Evolutionary conservation across 1,284 basidiomycete genomes (phyloP), one percentile per base, ranked within the genome.

Genomic region (Pyrrhoderma noxium): DNA sequence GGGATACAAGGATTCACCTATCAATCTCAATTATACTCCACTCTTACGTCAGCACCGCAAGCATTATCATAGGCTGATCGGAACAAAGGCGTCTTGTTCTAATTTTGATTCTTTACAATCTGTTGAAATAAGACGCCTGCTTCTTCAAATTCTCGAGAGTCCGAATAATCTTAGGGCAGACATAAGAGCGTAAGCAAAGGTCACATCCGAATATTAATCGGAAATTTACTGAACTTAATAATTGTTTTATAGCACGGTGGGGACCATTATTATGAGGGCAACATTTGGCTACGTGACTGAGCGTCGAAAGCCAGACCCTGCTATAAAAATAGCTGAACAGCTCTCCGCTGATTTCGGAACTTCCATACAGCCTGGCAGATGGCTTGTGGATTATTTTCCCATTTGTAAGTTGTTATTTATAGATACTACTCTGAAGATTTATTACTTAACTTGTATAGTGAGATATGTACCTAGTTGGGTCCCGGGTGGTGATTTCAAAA

Each of bases 361-460:
- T 3, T 49, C 55, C 22, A 46, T 49, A 8, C 39, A 36, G 9
- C 62, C 64, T 0, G 65, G 66, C 8, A 58, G 60, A 1, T 68
- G 61, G 53, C 43, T 66, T 8, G 69, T 69, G 11, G 67, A 70
- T 47, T 53, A 60, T 7, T 46, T 70, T 31, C 68, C 68, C 0
- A 58, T 62, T 41, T 56, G 62, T 65, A 42, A 9, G 62, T 45
- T n/a, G 34, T 3, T 25, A 19, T 50, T 34, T 27, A 37, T 37
- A 31, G 5, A 31, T 31, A 5, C 11, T 31, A 31, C 27, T 5
- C 11, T 11, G 5, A 31, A 5, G 11, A 31, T 31, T 5, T 11
- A 5, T 31, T 5, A 5, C 27, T 31, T 5, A 31, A 5, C 27
- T 11, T 31, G 5, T 11, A 5, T 31, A 31, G 27, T 31, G 7